Percentiles rank a stretch among this genome's conserved stretches.
Conservation (phyloP, 169 alveolate species). For the Cardiosporidium cionae region DNA sequence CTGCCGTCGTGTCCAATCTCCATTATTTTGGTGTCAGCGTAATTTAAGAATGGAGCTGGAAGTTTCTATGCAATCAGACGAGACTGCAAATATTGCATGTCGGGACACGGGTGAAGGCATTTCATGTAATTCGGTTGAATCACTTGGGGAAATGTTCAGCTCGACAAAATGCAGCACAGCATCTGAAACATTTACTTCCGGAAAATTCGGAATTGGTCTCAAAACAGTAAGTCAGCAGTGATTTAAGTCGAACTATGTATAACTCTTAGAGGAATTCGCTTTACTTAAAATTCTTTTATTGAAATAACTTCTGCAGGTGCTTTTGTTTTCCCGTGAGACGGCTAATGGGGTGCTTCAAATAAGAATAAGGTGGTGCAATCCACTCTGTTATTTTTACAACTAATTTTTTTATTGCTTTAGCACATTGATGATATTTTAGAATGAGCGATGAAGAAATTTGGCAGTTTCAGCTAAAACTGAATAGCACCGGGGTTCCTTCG, state of each 20-base stretch:
- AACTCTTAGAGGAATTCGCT: too few species aligned
- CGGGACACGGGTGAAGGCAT: constrained; percentile 20
- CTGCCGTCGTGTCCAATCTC: constrained; percentile 4
- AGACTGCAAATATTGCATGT: background rate
- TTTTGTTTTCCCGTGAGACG: background rate
- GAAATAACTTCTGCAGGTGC: background rate
- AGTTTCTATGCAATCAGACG: background rate
- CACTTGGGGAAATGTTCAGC: constrained; percentile 19
- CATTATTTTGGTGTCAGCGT: background rate
- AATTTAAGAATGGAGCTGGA: background rate
- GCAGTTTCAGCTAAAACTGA: too few species aligned
- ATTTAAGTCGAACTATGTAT: too few species aligned
- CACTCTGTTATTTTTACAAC: too few species aligned
- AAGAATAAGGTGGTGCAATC: background rate
- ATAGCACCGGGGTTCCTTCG: too few species aligned
- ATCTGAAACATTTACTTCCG: constrained; percentile 7
- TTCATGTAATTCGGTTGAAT: constrained; percentile 14
- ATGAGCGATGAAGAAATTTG: too few species aligned
- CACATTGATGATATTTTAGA: too few species aligned
- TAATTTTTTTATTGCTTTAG: too few species aligned
- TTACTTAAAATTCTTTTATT: background rate
- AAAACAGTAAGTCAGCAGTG: constrained; percentile 25
- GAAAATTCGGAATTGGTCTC: constrained; percentile 33
- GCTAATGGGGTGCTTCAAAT: background rate
- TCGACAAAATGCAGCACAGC: constrained; percentile 23